A percentile compares a stretch with the other conserved stretches of the same genome.
Conservation (phyloP, 306 rosid genomes). For the Vigna nakashimae region DNA sequence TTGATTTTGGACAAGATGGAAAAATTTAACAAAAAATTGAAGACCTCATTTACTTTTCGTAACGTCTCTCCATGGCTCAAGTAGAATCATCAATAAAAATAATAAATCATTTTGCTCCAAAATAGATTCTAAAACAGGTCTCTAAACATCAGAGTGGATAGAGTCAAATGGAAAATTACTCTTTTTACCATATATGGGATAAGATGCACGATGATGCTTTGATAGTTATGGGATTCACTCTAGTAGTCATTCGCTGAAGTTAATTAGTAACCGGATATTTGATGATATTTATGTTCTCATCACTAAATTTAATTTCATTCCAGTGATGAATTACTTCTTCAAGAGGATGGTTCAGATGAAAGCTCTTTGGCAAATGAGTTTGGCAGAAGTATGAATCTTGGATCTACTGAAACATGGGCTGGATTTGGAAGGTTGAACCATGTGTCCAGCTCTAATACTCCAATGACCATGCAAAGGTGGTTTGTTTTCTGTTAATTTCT, state of each 20-base stretch:
- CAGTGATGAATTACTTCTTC: conserved; percentile 97
- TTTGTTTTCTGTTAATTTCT: conserved; percentile 30
- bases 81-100: no score
- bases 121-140: no score
- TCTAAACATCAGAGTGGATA: no score
- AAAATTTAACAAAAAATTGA: no score
- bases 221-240: not conserved
- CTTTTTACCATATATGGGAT: no score
- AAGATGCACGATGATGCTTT: no score
- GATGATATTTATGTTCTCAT: conserved; percentile 42
- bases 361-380: conserved; percentile 64
- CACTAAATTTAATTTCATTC: conserved; percentile 46
- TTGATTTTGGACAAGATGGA: no score
- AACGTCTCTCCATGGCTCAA: no score
- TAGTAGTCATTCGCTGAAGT: conserved; percentile 20
- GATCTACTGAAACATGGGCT: conserved; percentile 66
- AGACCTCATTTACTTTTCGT: no score
- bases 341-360: conserved; percentile 82
- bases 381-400: conserved; percentile 71
- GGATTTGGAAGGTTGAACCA: conserved; percentile 73
- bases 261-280: not conserved
- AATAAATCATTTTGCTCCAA: no score
- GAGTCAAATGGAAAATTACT: no score
- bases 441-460: conserved; percentile 56
- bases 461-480: conserved; percentile 71